These are phyloP conservation scores for Colletotrichum gigasporum DNA, from an alignment of 2,329 filamentous ascomycete species.

Conservation along the genomic window DNA sequence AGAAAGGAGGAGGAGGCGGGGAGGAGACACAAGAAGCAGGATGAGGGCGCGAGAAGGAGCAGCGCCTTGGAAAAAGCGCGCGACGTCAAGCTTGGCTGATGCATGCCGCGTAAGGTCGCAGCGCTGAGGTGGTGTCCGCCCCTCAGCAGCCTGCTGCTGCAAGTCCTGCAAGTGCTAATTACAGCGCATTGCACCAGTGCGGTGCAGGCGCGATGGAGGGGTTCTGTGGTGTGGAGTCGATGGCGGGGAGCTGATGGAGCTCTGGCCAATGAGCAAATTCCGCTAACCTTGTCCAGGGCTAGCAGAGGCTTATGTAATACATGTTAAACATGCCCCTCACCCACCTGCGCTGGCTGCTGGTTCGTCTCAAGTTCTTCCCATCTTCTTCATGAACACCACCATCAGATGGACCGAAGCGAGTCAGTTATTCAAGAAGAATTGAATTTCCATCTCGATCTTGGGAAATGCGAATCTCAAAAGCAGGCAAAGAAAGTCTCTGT, in stretches of 20 bases:
- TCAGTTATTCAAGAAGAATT: neutral
- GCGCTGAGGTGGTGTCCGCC: neutral
- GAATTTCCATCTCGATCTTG: too few species aligned
- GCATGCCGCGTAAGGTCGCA: conserved; percentile 25
- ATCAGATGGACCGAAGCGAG: neutral
- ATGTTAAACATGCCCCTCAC: neutral
- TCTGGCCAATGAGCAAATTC: neutral
- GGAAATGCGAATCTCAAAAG: too few species aligned
- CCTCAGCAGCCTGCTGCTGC: conserved; percentile 4
- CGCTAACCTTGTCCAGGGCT: neutral
- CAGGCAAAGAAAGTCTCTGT: too few species aligned
- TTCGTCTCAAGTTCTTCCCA: conserved; percentile 6
- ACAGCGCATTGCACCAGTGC: neutral
- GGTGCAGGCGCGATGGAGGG: conserved; percentile 18
- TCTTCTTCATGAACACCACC: neutral
- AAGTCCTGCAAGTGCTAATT: neutral
- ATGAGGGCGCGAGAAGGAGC: neutral
- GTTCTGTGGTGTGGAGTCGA: neutral
- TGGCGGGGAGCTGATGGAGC: neutral
- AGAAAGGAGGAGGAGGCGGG: neutral
- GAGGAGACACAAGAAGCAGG: neutral
- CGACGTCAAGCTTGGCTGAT: conserved; percentile 30
- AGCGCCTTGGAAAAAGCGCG: conserved; percentile 2
- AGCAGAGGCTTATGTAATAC: neutral
- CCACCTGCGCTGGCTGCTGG: neutral